A percentile compares a stretch with the other conserved stretches of the same genome.
phyloP scores from a whole-genome alignment of 257 asterid species.

The Scutellaria minor region DNA sequence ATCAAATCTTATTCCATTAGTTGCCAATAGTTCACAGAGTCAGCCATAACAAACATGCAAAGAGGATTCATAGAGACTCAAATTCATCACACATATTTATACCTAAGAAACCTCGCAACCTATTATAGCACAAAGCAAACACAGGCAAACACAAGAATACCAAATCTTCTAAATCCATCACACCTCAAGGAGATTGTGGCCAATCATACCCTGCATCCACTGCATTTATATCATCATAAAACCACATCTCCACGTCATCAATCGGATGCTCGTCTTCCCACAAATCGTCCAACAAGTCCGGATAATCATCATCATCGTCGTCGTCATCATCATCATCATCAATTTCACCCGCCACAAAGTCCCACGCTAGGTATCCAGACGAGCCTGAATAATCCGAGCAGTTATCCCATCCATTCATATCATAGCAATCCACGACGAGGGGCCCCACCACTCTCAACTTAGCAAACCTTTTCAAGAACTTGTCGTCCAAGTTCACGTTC shows the following conservation, averaged over 20 bases:
- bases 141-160: slow-evolving; percentile 20
- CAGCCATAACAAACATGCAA: slow-evolving; percentile 34
- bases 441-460: slow-evolving; percentile 73
- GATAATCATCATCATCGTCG: slow-evolving; percentile 48
- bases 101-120: slow-evolving; percentile 30
- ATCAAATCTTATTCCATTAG: slow-evolving; percentile 33
- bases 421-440: slow-evolving; percentile 56
- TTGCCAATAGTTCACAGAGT: slow-evolving; percentile 18
- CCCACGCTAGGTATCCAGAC: slow-evolving; percentile 73
- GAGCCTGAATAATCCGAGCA: slow-evolving; percentile 70
- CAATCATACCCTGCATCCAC: slow-evolving; percentile 72
- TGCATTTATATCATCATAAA: slow-evolving; percentile 61
- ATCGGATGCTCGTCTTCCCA: slow-evolving; percentile 59
- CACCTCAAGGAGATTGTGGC: slow-evolving; percentile 76
- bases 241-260: slow-evolving; percentile 78
- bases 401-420: slow-evolving; percentile 60
- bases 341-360: slow-evolving; percentile 58
- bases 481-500: slow-evolving; percentile 67
- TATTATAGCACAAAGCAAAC: slow-evolving; percentile 28
- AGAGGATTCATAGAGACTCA: slow-evolving; percentile 25
- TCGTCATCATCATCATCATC: slow-evolving; percentile 53
- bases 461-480: slow-evolving; percentile 51
- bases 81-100: slow-evolving; percentile 41
- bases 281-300: slow-evolving; percentile 48
- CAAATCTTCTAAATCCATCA: slow-evolving; percentile 1